Conservation (phyloP, 495 filamentous ascomycete species). For the Hapsidospora chrysogenum region DNA sequence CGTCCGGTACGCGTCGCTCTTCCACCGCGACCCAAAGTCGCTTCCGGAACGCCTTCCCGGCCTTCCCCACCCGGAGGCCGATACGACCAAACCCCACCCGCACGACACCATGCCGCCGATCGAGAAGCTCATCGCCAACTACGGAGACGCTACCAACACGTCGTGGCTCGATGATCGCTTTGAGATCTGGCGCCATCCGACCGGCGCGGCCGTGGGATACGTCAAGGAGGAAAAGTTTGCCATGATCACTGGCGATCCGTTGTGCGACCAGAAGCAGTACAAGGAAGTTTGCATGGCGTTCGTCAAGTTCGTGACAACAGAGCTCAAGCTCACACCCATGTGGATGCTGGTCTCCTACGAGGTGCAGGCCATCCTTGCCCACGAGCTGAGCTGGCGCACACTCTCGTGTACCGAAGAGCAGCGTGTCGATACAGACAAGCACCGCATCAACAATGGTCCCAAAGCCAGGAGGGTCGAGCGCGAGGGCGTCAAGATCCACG, state of each 20-base stretch:
- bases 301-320: conserved; percentile 52
- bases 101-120: conserved; percentile 45
- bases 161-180: conserved; percentile 75
- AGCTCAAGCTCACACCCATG: conserved; percentile 56
- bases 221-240: conserved; percentile 55
- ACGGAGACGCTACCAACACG: conserved; percentile 76
- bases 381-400: conserved; percentile 65
- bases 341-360: conserved; percentile 60
- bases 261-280: conserved; percentile 61
- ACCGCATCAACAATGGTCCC: conserved; percentile 36
- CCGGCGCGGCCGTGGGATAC: conserved; percentile 66
- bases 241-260: conserved; percentile 66
- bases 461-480: conserved; percentile 55
- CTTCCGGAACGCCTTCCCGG: conserved; percentile 37
- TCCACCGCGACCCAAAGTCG: conserved; percentile 69
- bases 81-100: conserved; percentile 43
- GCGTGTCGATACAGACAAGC: conserved; percentile 53
- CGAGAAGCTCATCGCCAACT: conserved; percentile 73
- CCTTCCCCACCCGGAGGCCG: conserved; percentile 63
- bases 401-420: conserved; percentile 74
- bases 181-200: conserved; percentile 66
- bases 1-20: conserved; percentile 73
- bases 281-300: conserved; percentile 50
- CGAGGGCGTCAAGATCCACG: conserved; percentile 58
- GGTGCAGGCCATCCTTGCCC: conserved; percentile 57